Base-by-base conservation (phyloP, 2,329 filamentous ascomycete species). In the Chaetothyriales sp. region DNA sequence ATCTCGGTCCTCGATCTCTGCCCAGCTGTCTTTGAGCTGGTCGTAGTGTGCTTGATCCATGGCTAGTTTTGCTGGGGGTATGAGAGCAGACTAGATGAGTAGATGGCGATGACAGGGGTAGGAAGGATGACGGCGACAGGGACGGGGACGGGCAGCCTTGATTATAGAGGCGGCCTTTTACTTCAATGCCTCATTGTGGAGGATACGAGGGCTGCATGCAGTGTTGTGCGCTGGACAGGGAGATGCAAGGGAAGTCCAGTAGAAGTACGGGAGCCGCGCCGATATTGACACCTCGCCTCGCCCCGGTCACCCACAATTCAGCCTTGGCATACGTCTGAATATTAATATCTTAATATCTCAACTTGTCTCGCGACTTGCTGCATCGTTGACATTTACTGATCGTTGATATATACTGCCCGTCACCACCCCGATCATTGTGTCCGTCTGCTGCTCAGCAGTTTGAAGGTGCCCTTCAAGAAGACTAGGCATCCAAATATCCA, bases 1-100 rank as follows among this genome's bases (percentile, higher is more conserved):
- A 80, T 98, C 92, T 61, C 86, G 82, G 65, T 98, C 92, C 73
- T 98, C 92, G 53, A 94, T 83, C 68, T 95, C 88, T 64, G 83
- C 87, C 89, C 89, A 95, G 73, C 90, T 84, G 70, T 95, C 89
- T 73, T 95, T 95, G 60, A 94, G 73, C 60, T 81, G 78, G 68
- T 95, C 89, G 75, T 87, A 94, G 45, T 59, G 57, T 44, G 51
- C 53, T 52, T 60, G 58, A 67, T 95, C 89, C 88, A 95, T 95
- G 56, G 56, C 73, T 61, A 51, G 20, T 46, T 46, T 20, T 51
- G 26, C 51, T n/a, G n/a, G n/a, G 7, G 12, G 10, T 15, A 39
- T 25, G 32, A 39, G 10, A 4, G 12, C 32, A 15, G 32, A 15
- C 10, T 10, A 39, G 32, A 15, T 15, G 32, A 39, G 12, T 12